Base-by-base conservation (phyloP, 768 basidiomycete genomes). In the Tulasnella sp. region DNA sequence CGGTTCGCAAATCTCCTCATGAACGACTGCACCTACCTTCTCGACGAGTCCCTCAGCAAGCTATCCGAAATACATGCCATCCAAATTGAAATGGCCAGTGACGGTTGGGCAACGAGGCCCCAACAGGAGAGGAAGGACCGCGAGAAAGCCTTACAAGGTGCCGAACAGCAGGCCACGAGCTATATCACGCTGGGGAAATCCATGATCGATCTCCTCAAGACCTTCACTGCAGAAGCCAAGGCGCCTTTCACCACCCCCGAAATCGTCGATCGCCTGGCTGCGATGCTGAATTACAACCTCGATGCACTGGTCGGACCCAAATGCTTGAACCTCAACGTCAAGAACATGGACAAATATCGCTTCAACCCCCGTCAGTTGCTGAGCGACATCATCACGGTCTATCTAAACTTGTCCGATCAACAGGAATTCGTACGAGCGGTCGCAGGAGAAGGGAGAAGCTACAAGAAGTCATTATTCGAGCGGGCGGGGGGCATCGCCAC, bases 1-100 rank as follows among this genome's bases (percentile, higher is more conserved):
- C 84, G 85, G 58, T 98, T 99, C 70, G 80, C 93, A 73, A 98
- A 99, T 73, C 76, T 97, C 66, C 87, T 98, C 82, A 96, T 98
- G 75, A 97, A 96, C 77, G 96, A 99, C 66, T 92, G 94, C 56
- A 98, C 94, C 8, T 98, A 92, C 71, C 85, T 97, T 53, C 84
- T 99, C 79, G 92, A 98, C 69, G 96, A 99, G 67, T 94, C 92
- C 8, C 76, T 98, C 49, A 82, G 82, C 65, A 88, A 93, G 63
- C 77, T 99, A 52, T 77, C 82, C 10, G 88, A 94, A 68, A 96
- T 99, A 63, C 82, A 87, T 69, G 82, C 79, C 60, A 84, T 97
- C 51, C 86, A 94, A 69, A 73, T 74, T 0, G 87, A 93, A 68
- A 94, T 93, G 85, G 82, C 80, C 46, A 79, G 92, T 70, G 74